phyloP scores from a whole-genome alignment of 495 filamentous ascomycete genomes.

The Daldinia bambusicola region DNA sequence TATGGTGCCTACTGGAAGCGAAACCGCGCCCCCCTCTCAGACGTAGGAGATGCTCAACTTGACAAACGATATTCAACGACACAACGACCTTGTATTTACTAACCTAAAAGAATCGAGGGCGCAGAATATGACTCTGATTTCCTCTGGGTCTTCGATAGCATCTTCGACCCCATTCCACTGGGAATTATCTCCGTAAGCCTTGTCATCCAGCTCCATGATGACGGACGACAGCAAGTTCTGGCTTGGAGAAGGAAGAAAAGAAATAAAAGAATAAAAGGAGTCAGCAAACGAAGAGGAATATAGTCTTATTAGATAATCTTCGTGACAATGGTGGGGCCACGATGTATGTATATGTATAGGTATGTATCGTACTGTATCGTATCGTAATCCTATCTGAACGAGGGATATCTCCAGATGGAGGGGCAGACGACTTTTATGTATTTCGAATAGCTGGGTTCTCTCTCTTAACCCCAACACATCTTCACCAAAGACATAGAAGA shows the following conservation, averaged over 20 bases:
- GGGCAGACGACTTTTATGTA: slow-evolving; percentile 26
- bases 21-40: slow-evolving; percentile 35
- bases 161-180: slow-evolving; percentile 70
- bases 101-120: slow-evolving; percentile 88
- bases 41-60: slow-evolving; percentile 21
- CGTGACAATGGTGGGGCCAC: not conserved
- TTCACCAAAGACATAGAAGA: slow-evolving; percentile 10
- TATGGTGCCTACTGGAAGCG: slow-evolving; percentile 35
- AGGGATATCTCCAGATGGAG: slow-evolving; percentile 34
- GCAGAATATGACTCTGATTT: slow-evolving; percentile 77
- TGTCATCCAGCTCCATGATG: slow-evolving; percentile 31
- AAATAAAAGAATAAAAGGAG: not conserved
- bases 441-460: not conserved
- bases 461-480: slow-evolving; percentile 23
- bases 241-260: slow-evolving; percentile 4
- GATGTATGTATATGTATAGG: not conserved
- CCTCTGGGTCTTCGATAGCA: slow-evolving; percentile 75
- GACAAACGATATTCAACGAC: slow-evolving; percentile 15
- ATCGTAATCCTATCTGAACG: slow-evolving; percentile 1
- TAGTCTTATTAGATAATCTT: slow-evolving; percentile 8
- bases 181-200: slow-evolving; percentile 41
- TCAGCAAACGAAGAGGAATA: slow-evolving; percentile 1
- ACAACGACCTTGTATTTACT: slow-evolving; percentile 53
- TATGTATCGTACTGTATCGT: too few species aligned
- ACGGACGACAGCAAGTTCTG: slow-evolving; percentile 9